A percentile compares a stretch with the other conserved stretches of the same genome.
Evolutionary conservation across 371 early-diverging fungal species (phyloP).

Genomic region (Mucor plumbeus): DNA sequence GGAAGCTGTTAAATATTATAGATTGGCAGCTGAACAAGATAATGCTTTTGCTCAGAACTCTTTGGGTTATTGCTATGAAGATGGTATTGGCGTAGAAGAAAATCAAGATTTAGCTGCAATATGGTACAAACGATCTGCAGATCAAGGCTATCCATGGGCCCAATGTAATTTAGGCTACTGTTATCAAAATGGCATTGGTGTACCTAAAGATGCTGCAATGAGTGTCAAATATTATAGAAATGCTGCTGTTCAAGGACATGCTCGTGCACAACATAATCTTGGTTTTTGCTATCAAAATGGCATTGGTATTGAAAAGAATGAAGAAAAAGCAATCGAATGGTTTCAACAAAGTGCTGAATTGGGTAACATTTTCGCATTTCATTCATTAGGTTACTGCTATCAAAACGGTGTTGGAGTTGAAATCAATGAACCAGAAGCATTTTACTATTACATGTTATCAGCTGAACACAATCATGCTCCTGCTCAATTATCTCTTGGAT

Average conservation of each 20-base stretch:
- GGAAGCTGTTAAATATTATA: slow-evolving; percentile 81
- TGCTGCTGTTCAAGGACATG: slow-evolving; percentile 81
- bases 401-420: slow-evolving; percentile 86
- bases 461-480: slow-evolving; percentile 75
- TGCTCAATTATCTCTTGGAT: slow-evolving; percentile 81
- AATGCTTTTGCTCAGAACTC: slow-evolving; percentile 85
- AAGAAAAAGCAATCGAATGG: slow-evolving; percentile 72
- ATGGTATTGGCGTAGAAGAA: slow-evolving; percentile 74
- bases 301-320: slow-evolving; percentile 72
- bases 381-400: slow-evolving; percentile 90
- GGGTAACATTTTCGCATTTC: slow-evolving; percentile 81
- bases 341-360: slow-evolving; percentile 76
- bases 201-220: slow-evolving; percentile 57
- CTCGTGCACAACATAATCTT: slow-evolving; percentile 86
- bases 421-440: slow-evolving; percentile 64
- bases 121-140: slow-evolving; percentile 79
- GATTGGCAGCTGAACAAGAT: slow-evolving; percentile 73
- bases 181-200: slow-evolving; percentile 86
- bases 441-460: slow-evolving; percentile 75
- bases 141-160: slow-evolving; percentile 62
- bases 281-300: slow-evolving; percentile 89
- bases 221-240: slow-evolving; percentile 81
- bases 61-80: slow-evolving; percentile 82
- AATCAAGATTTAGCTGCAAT: slow-evolving; percentile 48
- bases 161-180: slow-evolving; percentile 86